Conservation (phyloP, 2,329 filamentous ascomycete genomes). For the Colletotrichum liaoningense region DNA sequence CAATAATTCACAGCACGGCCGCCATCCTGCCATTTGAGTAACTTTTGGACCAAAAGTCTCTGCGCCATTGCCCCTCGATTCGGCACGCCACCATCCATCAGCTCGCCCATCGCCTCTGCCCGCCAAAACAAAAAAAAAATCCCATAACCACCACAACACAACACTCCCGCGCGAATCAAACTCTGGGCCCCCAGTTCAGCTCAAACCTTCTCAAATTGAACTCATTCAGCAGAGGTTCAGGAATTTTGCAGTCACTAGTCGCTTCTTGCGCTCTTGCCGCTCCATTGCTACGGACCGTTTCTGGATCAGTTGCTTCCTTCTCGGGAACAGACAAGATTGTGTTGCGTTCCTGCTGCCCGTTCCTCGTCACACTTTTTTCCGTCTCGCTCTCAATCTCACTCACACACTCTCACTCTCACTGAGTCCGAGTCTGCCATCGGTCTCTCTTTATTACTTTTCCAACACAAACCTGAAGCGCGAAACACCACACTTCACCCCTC, state of each 20-base stretch:
- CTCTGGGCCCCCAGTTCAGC: not conserved
- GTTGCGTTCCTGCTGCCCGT: constrained; percentile 23
- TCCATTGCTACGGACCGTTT: not conserved
- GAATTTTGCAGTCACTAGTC: constrained; percentile 11
- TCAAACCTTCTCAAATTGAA: not conserved
- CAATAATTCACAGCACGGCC: constrained; percentile 18
- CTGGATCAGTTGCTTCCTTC: not conserved
- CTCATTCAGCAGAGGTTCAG: not conserved
- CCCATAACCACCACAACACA: not conserved
- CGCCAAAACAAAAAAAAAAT: not conserved
- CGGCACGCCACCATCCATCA: constrained; percentile 17
- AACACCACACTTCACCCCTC: constrained; percentile 33
- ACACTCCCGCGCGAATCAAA: not conserved
- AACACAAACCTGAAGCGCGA: constrained; percentile 35
- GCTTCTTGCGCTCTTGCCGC: not conserved
- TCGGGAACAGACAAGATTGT: constrained; percentile 18
- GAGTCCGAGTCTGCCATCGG: too few species aligned
- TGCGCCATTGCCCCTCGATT: constrained; percentile 30
- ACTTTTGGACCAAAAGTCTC: constrained; percentile 4
- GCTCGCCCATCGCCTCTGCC: not conserved
- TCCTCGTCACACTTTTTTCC: constrained; percentile 4
- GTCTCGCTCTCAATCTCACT: not conserved
- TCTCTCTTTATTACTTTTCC: constrained; percentile 15
- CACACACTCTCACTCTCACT: not conserved
- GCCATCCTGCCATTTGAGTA: constrained; percentile 1